Percentiles rank a stretch among this genome's conserved stretches.
phyloP scores from a whole-genome alignment of 1,139 yeast species.

The Saccharomyces hybrid region DNA sequence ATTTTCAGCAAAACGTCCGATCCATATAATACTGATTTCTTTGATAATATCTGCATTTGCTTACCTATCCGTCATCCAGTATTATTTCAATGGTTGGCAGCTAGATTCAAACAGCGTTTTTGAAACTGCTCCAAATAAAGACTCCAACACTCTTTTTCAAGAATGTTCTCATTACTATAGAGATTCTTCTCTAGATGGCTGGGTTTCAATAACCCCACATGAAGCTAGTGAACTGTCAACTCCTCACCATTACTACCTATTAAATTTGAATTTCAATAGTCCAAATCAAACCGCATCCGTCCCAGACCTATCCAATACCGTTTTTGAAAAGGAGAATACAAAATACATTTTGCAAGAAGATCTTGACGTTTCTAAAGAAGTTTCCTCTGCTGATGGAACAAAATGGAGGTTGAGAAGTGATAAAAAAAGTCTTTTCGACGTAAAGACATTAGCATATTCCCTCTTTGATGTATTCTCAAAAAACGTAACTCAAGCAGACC shows the following conservation, averaged over 20 bases:
- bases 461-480: conserved; percentile 42
- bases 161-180: conserved; percentile 27
- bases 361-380: conserved; percentile 15
- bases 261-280: conserved; percentile 22
- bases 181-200: conserved; percentile 15
- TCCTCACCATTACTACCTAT: conserved; percentile 24
- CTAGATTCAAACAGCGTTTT: conserved; percentile 19
- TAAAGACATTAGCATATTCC: conserved; percentile 51
- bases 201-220: conserved; percentile 16
- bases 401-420: conserved; percentile 59
- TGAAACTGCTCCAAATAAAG: conserved; percentile 12
- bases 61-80: conserved; percentile 75
- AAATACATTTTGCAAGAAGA: conserved; percentile 23
- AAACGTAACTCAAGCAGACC: conserved; percentile 70
- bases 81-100: conserved; percentile 44
- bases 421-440: conserved; percentile 54
- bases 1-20: conserved; percentile 75
- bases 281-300: conserved; percentile 11
- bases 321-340: conserved; percentile 18
- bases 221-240: conserved; percentile 16
- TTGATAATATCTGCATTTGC: conserved; percentile 75
- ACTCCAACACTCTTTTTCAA: conserved; percentile 16
- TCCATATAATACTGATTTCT: conserved; percentile 73
- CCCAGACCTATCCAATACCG: conserved; percentile 20
- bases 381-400: conserved; percentile 39